Conservation (phyloP, 2,329 filamentous ascomycete genomes). For the Elsinoe batatas region DNA sequence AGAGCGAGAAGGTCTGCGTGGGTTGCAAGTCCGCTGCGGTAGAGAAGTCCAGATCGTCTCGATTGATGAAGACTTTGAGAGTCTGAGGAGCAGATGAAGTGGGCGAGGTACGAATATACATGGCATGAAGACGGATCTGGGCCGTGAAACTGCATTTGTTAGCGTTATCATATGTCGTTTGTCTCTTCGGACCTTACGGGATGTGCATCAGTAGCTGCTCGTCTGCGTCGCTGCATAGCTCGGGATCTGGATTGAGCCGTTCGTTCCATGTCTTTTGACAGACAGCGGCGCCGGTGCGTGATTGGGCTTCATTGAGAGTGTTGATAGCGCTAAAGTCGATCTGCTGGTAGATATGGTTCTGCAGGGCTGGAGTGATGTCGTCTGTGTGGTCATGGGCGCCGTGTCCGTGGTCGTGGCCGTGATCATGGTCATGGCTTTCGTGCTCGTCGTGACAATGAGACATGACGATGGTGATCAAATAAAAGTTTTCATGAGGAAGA, state of each 20-base stretch:
- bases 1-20: conserved; percentile 67
- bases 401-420: conserved; percentile 39
- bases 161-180: neutral
- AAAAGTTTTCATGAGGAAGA: too few species aligned
- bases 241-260: conserved; percentile 58
- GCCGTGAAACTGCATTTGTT: conserved; percentile 65
- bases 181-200: conserved; percentile 50
- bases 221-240: conserved; percentile 77
- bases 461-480: conserved; percentile 22
- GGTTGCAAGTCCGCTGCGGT: conserved; percentile 59
- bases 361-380: conserved; percentile 83
- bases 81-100: conserved; percentile 65
- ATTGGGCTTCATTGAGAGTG: conserved; percentile 70
- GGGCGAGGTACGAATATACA: conserved; percentile 72
- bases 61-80: conserved; percentile 80
- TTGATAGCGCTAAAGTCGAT: conserved; percentile 79
- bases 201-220: conserved; percentile 90
- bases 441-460: conserved; percentile 41
- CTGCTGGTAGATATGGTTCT: conserved; percentile 82
- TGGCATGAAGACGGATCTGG: conserved; percentile 83
- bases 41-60: conserved; percentile 74
- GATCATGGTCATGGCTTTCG: conserved; percentile 33
- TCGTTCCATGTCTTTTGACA: conserved; percentile 89
- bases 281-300: conserved; percentile 60
- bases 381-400: conserved; percentile 76